Conservation (phyloP, 306 rosid genomes). For the Hippophae rhamnoides region DNA sequence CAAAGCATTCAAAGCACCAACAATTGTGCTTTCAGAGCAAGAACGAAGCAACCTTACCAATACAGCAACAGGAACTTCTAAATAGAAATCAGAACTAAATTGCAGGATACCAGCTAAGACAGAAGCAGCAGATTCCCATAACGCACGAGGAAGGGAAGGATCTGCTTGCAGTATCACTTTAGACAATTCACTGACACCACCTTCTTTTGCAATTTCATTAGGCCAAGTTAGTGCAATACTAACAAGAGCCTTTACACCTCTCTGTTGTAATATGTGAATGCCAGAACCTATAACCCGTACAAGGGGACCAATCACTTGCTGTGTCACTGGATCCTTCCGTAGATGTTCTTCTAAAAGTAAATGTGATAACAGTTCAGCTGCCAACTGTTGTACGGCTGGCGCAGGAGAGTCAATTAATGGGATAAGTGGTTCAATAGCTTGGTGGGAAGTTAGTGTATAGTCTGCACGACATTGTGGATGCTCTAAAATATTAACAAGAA, state of each 20-base stretch:
- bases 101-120: constrained; percentile 89
- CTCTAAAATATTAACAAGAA: constrained; percentile 89
- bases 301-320: constrained; percentile 83
- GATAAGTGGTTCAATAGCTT: constrained; percentile 85
- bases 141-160: constrained; percentile 88
- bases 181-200: constrained; percentile 84
- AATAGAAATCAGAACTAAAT: constrained; percentile 91
- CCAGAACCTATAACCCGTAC: constrained; percentile 86
- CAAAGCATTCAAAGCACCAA: constrained; percentile 94
- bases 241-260: constrained; percentile 95
- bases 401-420: constrained; percentile 89
- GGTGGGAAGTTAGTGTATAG: constrained; percentile 61
- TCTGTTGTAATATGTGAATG: constrained; percentile 85
- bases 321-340: constrained; percentile 82
- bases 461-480: constrained; percentile 97
- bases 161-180: constrained; percentile 90
- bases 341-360: constrained; percentile 81
- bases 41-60: constrained; percentile 93
- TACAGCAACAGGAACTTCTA: constrained; percentile 97
- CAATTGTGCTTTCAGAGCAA: constrained; percentile 70
- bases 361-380: constrained; percentile 92
- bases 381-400: constrained; percentile 90
- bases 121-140: constrained; percentile 97
- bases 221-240: constrained; percentile 93
- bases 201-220: constrained; percentile 95